Evolutionary conservation across 2,329 filamentous ascomycete species (phyloP).

Genomic region (Diplodia mutila): DNA sequence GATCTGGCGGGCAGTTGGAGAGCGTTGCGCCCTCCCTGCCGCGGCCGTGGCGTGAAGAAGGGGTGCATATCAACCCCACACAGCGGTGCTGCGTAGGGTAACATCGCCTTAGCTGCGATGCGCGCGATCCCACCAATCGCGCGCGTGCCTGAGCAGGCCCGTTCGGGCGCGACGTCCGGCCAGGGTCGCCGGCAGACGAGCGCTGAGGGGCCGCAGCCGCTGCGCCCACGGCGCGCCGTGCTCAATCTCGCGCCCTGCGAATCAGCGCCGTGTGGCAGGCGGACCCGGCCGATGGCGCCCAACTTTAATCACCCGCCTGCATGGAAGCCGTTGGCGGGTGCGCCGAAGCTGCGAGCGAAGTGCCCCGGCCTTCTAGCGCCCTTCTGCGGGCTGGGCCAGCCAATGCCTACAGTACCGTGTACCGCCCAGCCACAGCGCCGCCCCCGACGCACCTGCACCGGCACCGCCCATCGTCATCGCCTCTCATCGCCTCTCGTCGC

Average conservation of each 20-base stretch:
- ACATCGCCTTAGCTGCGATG: conserved; percentile 21
- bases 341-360: conserved; percentile 21
- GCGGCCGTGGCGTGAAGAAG: conserved; percentile 24
- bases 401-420: background rate
- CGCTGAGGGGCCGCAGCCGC: conserved; percentile 15
- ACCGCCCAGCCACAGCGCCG: conserved; percentile 2
- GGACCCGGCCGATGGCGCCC: conserved; percentile 21
- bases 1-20: conserved; percentile 21
- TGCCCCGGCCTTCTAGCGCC: conserved; percentile 20
- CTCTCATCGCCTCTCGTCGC: too few species aligned
- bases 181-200: conserved; percentile 15
- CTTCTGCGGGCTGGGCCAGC: conserved; percentile 1
- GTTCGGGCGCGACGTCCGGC: conserved; percentile 7
- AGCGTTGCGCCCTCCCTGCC: conserved; percentile 9
- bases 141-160: conserved; percentile 17
- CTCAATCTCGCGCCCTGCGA: conserved; percentile 13
- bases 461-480: background rate
- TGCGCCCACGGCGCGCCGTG: conserved; percentile 12
- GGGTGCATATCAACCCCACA: conserved; percentile 24
- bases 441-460: background rate
- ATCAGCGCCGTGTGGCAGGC: conserved; percentile 2
- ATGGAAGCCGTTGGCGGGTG: conserved; percentile 24
- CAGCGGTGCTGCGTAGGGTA: conserved; percentile 21
- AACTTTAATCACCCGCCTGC: conserved; percentile 24
- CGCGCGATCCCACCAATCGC: conserved; percentile 18